Evolutionary conservation across 2,329 filamentous ascomycete species (phyloP), one percentile per base, ranked within the genome.

Genomic region (Nemania bipapillata): DNA sequence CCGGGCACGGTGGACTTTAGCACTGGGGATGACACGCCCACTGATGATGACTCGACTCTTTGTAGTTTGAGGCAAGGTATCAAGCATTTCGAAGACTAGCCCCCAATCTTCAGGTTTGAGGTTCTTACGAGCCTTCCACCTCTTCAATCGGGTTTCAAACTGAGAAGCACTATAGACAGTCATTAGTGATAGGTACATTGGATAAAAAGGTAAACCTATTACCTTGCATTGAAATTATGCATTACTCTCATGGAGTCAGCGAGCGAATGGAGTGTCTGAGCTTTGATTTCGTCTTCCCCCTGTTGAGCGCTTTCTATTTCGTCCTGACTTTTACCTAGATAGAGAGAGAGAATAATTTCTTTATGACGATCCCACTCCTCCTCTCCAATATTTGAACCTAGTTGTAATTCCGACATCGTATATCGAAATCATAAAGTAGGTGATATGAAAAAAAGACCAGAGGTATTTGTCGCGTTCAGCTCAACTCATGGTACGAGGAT

Each of bases 81-180:
- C 68, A 32, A 70, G 49, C 9, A 40, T 54, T 8, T 61, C 35
- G 5, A 61, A 50, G 4, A 70, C 2, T 26, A 35, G 49, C 22
- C 49, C 40, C 68, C 60, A 70, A 9, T 70, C 63, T 24, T 63
- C 37, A 20, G 49, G 30, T 35, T 61, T 64, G 7, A 70, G 42
- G 17, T 67, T 70, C 60, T 70, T 70, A 49, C 64, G 64, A 42
- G 52, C 54, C 4, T 32, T 20, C 64, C 59, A 70, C 35, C 4
- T 24, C 17, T 67, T 67, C 45, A 70, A 30, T 20, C 37, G 26
- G n/a, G 42, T 15, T 28, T 67, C 55, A 24, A 61, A 40, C 24
- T 70, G 64, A 30, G 63, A 56, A 37, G 17, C 45, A 7, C 68
- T 70, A 28, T 15, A 53, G 11, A 9, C 3, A 20, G 17, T 11